A percentile compares a stretch with the other conserved stretches of the same genome.
phyloP scores from a whole-genome alignment of 305 asterid species.

The Rubia balearica region DNA sequence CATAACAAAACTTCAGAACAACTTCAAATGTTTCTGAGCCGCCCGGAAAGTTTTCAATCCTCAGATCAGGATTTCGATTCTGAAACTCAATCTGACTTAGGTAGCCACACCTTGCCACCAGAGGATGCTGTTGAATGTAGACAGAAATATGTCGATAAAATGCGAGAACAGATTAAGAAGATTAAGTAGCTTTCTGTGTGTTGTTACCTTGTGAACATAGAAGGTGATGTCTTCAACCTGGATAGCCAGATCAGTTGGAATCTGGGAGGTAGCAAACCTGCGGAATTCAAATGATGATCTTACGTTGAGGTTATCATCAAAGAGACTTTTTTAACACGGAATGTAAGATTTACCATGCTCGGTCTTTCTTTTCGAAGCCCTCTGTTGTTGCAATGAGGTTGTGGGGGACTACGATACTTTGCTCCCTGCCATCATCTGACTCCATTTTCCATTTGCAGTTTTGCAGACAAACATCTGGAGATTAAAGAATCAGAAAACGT shows the following conservation, averaged over 20 bases:
- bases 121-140: constrained; percentile 43
- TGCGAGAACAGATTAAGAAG: not conserved
- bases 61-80: constrained; percentile 37
- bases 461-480: constrained; percentile 16
- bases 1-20: constrained; percentile 56
- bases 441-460: constrained; percentile 23
- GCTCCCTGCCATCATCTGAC: constrained; percentile 18
- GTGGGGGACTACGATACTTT: constrained; percentile 33
- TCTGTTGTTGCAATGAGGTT: constrained; percentile 29
- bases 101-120: constrained; percentile 55
- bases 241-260: constrained; percentile 69
- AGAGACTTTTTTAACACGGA: not conserved
- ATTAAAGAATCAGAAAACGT: constrained; percentile 12
- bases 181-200: not conserved
- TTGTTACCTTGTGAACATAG: constrained; percentile 57
- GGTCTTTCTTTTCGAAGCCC: constrained; percentile 50
- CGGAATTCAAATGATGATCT: not conserved
- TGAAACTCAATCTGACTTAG: constrained; percentile 38
- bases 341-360: constrained; percentile 41
- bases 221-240: constrained; percentile 64
- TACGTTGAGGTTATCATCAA: not conserved
- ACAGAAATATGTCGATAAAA: not conserved
- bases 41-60: constrained; percentile 64
- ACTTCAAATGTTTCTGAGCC: constrained; percentile 63
- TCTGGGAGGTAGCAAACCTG: constrained; percentile 62